Base-by-base conservation (phyloP, 2,329 filamentous ascomycete genomes). In the Aspergillus flavus region DNA sequence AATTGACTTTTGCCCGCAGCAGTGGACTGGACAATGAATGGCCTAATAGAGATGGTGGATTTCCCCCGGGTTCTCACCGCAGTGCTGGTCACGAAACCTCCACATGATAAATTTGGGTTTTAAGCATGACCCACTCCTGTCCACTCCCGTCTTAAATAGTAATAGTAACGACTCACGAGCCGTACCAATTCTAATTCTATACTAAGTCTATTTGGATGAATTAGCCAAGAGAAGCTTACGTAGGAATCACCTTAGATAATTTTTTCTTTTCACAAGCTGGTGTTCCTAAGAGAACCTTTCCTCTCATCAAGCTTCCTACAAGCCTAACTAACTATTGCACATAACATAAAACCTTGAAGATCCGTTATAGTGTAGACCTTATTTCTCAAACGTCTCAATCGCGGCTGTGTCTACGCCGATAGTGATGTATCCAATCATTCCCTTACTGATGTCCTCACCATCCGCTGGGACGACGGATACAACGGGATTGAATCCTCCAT, bases 361-460 rank as follows among this genome's bases (percentile, higher is more conserved):
- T 21, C 7, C 0, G 10, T 14, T 12, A 12, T 10, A 28, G 16
- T 7, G 6, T 48, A 23, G 21, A 28, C 45, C 45, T 28, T 23
- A 48, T 3, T 26, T 16, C 21, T 48, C 3, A 19, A 28, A 6
- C 4, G 23, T 48, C 56, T 70, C 61, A 12, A 68, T 56, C 16
- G 65, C 64, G 11, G 64, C 69, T 11, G 70, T 69, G 56, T 77
- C 72, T 21, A 76, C 71, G 7, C 74, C 75, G n/a, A 79, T 69
- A 2, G 75, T 79, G 30, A 79, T 72, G 45, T 79, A 79, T 2
- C 73, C 75, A 43, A 78, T 68, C 67, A 79, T 70, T 1, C 76
- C 76, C 28, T 79, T 79, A 26, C 66, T 69, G 9, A 75, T 59
- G 63, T 79, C 70, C 59, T 74, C 64, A 2, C 73, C 76, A 62